phyloP scores from a whole-genome alignment of 257 asterid species.

The Cinchona pubescens region DNA sequence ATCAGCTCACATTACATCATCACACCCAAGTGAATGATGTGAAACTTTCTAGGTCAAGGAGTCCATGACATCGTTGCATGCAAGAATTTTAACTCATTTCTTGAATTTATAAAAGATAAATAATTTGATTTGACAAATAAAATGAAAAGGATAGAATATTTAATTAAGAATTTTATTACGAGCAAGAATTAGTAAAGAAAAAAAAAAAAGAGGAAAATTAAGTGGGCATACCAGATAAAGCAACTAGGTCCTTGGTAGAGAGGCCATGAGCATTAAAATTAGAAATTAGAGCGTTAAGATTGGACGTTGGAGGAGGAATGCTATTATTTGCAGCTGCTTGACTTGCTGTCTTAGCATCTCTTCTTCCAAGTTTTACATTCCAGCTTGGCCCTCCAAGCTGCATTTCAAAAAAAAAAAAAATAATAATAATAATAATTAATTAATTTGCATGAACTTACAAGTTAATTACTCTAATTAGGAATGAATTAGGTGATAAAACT shows the following conservation, averaged over 20 bases:
- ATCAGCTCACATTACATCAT: no score
- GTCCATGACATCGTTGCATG: no score
- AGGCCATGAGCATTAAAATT: slow-evolving; percentile 65
- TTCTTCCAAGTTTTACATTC: slow-evolving; percentile 72
- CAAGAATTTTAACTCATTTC: no score
- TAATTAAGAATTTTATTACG: no score
- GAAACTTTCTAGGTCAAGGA: no score
- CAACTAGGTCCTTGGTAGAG: slow-evolving; percentile 69
- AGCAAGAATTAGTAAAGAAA: no score
- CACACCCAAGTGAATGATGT: no score
- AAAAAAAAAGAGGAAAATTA: neutral
- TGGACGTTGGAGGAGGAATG: slow-evolving; percentile 84
- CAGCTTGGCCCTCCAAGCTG: slow-evolving; percentile 83
- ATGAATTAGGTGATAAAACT: slow-evolving; percentile 5
- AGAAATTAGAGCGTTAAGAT: slow-evolving; percentile 60
- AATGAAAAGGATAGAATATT: no score
- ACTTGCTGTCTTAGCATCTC: slow-evolving; percentile 85
- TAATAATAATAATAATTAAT: no score
- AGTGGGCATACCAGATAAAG: slow-evolving; percentile 56
- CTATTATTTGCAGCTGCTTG: slow-evolving; percentile 62
- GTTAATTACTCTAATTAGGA: no score
- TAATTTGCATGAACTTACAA: neutral
- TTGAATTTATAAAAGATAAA: no score
- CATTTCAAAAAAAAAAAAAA: neutral
- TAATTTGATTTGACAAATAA: no score